Evolutionary conservation across 352 stramenopile species (phyloP), one percentile per base, ranked within the genome.

Genomic region (Halophytophthora batemanensis): DNA sequence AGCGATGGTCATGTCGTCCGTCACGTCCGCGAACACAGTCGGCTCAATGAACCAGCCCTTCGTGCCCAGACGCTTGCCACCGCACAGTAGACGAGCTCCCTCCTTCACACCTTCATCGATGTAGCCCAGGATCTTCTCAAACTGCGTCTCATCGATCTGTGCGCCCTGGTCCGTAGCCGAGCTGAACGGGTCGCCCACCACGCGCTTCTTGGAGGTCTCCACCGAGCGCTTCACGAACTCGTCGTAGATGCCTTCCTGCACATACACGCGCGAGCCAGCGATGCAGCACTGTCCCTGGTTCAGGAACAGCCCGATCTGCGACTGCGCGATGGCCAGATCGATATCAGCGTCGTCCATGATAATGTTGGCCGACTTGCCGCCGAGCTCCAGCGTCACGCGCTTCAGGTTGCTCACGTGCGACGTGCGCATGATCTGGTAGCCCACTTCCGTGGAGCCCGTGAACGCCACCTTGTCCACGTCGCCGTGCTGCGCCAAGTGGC

Each of bases 21-120:
- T 74, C 19, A 89, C 70, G 31, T 90, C 77, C 1, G 66, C 85
- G 22, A 99, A 79, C 36, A 99, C 81, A 1, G 93, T 98, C 2
- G 96, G 93, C 54, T 87, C 55, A 61, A 96, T 96, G 74, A 96
- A 99, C 53, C 85, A 93, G 22, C 83, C 77, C 69, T 85, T 77
- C 40, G 77, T 64, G 35, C 71, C 53, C 8, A 88, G 54, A 18
- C 73, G 63, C 56, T 82, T 86, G 39, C 95, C 92, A 34, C 95
- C 94, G 1, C 75, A 70, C 14, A 95, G 48, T n/a, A 92, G 50
- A 8, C 58, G 72, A 14, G 90, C 94, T 21, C 96, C 94, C 37
- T 98, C 86, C 22, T 73, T 73, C 53, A 82, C 59, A 17, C 82
- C 84, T n/a, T 71, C 64, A 35, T 92, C 68, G 40, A 91, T 86